Evolutionary conservation across 768 basidiomycete species (phyloP).

Genomic region (Mycena amicta): DNA sequence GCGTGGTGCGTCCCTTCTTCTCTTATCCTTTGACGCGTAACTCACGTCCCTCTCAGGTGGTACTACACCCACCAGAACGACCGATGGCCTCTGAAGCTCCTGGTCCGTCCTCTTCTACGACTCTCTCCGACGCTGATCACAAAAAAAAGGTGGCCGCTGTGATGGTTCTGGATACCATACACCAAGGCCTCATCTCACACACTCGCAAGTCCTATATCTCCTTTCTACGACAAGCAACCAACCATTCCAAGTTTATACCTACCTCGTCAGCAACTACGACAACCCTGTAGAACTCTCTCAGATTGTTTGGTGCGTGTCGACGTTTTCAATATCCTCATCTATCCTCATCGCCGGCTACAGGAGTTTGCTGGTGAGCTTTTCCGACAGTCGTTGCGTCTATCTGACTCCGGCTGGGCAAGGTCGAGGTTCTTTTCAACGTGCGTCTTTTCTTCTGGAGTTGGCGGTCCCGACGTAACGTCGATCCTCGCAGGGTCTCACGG

Average conservation of each 20-base stretch:
- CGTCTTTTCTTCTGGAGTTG: constrained; percentile 7
- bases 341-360: constrained; percentile 19
- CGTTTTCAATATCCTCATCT: constrained; percentile 1
- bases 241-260: constrained; percentile 44
- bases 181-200: constrained; percentile 58
- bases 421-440: constrained; percentile 54
- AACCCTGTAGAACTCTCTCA: constrained; percentile 28
- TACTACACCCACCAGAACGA: constrained; percentile 57
- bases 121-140: neutral
- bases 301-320: constrained; percentile 43
- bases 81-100: constrained; percentile 46
- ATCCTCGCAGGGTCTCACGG: constrained; percentile 42
- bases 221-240: neutral
- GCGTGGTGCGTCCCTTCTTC: constrained; percentile 39
- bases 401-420: constrained; percentile 27
- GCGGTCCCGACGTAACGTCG: constrained; percentile 1
- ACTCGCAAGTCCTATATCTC: constrained; percentile 34
- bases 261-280: constrained; percentile 46
- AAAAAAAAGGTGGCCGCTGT: constrained; percentile 47
- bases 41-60: constrained; percentile 8
- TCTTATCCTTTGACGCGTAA: neutral
- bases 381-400: neutral
- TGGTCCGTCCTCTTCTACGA: constrained; percentile 37
- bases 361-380: constrained; percentile 39
- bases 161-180: constrained; percentile 52